These are phyloP conservation scores for Helotiales sp. DNA, from an alignment of 2,329 filamentous ascomycete genomes.

Conservation along the genomic window DNA sequence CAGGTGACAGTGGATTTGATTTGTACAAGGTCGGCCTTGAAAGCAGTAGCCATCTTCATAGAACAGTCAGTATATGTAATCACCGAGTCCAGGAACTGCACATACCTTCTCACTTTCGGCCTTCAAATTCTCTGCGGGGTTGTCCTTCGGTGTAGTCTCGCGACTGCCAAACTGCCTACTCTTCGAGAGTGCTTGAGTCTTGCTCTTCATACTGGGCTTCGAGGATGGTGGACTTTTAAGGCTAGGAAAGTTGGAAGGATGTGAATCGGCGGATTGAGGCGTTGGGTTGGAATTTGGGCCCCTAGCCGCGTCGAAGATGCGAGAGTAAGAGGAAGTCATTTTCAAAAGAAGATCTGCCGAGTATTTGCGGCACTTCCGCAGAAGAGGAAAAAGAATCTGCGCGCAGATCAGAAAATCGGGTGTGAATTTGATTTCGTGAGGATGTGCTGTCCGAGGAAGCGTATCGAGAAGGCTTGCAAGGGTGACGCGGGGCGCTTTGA, in stretches of 20 bases:
- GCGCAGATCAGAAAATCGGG: background rate
- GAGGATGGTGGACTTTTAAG: background rate
- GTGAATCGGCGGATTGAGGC: background rate
- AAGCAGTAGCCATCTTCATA: constrained; percentile 27
- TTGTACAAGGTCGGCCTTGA: constrained; percentile 54
- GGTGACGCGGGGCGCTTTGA: too few relatives aligned
- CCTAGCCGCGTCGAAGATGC: background rate
- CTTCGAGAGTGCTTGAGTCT: background rate
- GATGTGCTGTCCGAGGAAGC: background rate
- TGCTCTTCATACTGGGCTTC: background rate
- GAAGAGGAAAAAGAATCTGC: background rate
- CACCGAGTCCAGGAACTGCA: background rate
- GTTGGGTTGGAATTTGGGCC: background rate
- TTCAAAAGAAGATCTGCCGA: background rate
- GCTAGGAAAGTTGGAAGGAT: background rate
- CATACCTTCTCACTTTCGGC: constrained; percentile 11
- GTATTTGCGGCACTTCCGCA: background rate
- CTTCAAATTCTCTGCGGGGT: constrained; percentile 2
- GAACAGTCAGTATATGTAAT: background rate
- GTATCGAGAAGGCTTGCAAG: background rate
- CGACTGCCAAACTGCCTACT: background rate
- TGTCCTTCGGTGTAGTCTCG: background rate
- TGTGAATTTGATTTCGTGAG: background rate
- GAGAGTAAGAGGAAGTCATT: background rate
- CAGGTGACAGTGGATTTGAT: constrained; percentile 63